Percentiles rank a stretch among this genome's conserved stretches.
Evolutionary conservation across 2,329 filamentous ascomycete genomes (phyloP).

Genomic region (Scleromitrula shiraiana): DNA sequence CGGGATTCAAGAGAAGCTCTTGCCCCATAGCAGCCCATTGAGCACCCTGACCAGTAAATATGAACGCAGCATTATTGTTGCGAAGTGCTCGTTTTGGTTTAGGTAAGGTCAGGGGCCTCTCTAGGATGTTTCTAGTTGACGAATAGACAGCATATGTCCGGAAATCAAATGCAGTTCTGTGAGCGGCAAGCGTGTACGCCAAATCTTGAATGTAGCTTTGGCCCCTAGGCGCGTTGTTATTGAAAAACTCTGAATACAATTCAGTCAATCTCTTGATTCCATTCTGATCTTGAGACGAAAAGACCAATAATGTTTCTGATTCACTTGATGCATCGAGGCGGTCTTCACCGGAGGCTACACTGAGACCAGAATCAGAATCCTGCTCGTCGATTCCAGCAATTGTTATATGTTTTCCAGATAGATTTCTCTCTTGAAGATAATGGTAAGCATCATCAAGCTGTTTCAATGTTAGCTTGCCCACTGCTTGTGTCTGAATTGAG

Average conservation of each 20-base stretch:
- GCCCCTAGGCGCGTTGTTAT: background rate
- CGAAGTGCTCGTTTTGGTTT: background rate
- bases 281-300: background rate
- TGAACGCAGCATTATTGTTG: background rate
- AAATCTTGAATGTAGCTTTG: background rate
- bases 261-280: background rate
- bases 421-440: background rate
- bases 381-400: background rate
- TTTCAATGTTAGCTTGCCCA: background rate
- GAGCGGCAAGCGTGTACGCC: background rate
- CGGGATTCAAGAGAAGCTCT: background rate
- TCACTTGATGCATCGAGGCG: background rate
- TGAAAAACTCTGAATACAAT: background rate
- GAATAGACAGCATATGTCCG: background rate
- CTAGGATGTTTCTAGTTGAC: background rate
- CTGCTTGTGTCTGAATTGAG: background rate
- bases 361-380: background rate
- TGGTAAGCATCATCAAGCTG: background rate
- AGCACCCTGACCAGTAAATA: slow-evolving; percentile 18
- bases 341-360: background rate
- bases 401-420: background rate
- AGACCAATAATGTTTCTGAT: background rate
- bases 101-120: background rate
- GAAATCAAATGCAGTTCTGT: background rate
- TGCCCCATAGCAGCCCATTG: slow-evolving; percentile 15